These are phyloP conservation scores for Asterophora lycoperdoides DNA, from an alignment of 768 basidiomycete species.

Conservation along the genomic window DNA sequence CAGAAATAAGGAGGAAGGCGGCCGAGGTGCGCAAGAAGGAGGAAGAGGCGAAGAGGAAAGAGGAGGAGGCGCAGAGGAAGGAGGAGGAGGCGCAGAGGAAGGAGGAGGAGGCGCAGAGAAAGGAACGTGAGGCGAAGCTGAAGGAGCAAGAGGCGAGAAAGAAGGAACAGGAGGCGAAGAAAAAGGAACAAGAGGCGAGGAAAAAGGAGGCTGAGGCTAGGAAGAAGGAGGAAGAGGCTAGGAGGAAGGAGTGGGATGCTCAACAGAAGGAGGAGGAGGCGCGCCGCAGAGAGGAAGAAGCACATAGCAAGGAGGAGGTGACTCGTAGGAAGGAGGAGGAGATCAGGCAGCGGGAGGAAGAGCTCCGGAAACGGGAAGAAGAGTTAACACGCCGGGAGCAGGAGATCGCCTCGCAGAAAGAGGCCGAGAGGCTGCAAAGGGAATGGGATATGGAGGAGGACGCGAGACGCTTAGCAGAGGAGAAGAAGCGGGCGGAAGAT, in stretches of 20 bases:
- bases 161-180: slow-evolving; percentile 24
- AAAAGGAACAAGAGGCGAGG: slow-evolving; percentile 28
- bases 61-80: slow-evolving; percentile 15
- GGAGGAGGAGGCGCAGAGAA: slow-evolving; percentile 22
- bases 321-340: slow-evolving; percentile 24
- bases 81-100: slow-evolving; percentile 21
- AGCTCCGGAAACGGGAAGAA: slow-evolving; percentile 30
- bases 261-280: slow-evolving; percentile 25
- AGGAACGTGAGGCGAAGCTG: slow-evolving; percentile 20
- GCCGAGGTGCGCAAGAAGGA: slow-evolving; percentile 14
- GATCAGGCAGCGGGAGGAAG: slow-evolving; percentile 32
- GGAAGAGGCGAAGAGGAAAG: slow-evolving; percentile 24
- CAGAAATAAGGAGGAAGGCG: slow-evolving; percentile 20
- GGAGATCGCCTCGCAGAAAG: slow-evolving; percentile 22
- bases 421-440: slow-evolving; percentile 25
- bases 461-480: slow-evolving; percentile 22
- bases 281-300: slow-evolving; percentile 24
- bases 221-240: slow-evolving; percentile 28
- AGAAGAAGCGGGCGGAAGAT: slow-evolving; percentile 21
- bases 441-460: slow-evolving; percentile 22
- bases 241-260: slow-evolving; percentile 21
- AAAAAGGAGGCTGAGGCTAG: slow-evolving; percentile 20
- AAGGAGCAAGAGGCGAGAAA: slow-evolving; percentile 27
- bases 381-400: slow-evolving; percentile 19
- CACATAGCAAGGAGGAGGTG: slow-evolving; percentile 24